Evolutionary conservation across 495 filamentous ascomycete species (phyloP).

Genomic region (Amorphotheca resinae): DNA sequence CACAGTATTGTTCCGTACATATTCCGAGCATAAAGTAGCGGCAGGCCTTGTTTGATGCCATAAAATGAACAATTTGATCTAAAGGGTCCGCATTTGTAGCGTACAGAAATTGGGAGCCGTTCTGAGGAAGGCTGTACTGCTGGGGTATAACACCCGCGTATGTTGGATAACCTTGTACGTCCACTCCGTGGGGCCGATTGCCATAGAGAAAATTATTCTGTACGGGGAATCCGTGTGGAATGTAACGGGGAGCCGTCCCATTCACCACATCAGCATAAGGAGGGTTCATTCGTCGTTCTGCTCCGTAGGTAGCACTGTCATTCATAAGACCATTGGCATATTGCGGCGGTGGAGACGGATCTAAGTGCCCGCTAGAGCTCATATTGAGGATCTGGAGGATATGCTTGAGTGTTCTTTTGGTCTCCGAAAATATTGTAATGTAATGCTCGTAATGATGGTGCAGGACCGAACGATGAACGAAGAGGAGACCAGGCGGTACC

Average conservation of each 20-base stretch:
- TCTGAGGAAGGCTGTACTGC: not conserved
- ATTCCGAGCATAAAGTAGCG: not conserved
- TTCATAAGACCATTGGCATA: not conserved
- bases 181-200: no score
- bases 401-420: no score
- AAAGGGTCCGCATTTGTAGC: not conserved
- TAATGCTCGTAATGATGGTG: no score
- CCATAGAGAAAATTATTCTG: no score
- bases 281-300: no score
- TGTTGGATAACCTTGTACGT: no score
- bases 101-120: not conserved
- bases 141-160: not conserved
- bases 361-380: not conserved
- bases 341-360: not conserved
- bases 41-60: not conserved
- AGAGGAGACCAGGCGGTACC: not conserved
- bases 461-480: no score
- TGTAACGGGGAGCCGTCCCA: no score
- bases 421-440: no score
- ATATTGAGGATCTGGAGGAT: no score
- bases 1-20: not conserved
- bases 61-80: not conserved
- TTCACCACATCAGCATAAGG: no score
- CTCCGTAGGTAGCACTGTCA: not conserved
- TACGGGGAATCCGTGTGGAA: no score